phyloP scores from a whole-genome alignment of 768 basidiomycete genomes.

The Piloderma croceum region DNA sequence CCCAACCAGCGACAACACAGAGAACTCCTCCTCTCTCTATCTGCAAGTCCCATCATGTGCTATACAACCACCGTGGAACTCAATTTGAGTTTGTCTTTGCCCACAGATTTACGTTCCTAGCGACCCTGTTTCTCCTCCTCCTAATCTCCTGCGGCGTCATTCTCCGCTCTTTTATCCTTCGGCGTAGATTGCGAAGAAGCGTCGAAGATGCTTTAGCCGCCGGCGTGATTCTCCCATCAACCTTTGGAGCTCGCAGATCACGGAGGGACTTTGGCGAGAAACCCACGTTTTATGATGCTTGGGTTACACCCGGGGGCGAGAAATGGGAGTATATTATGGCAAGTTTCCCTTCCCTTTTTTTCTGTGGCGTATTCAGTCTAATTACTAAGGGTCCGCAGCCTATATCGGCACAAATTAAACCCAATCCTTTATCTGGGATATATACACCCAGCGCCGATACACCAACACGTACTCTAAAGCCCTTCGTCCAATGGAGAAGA shows the following conservation, averaged over 20 bases:
- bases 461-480: background rate
- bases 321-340: constrained; percentile 49
- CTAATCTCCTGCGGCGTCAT: constrained; percentile 60
- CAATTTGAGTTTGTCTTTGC: too few relatives aligned
- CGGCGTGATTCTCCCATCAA: constrained; percentile 41
- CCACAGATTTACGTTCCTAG: constrained; percentile 63
- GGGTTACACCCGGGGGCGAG: constrained; percentile 31
- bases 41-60: too few relatives aligned
- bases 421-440: too few relatives aligned
- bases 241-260: constrained; percentile 35
- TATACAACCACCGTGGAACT: too few relatives aligned
- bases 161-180: constrained; percentile 55
- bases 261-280: constrained; percentile 40
- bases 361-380: constrained; percentile 3
- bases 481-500: constrained; percentile 3
- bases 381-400: constrained; percentile 12
- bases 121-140: constrained; percentile 63
- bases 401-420: constrained; percentile 25
- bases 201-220: constrained; percentile 49
- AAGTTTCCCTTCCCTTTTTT: constrained; percentile 13
- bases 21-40: constrained; percentile 18
- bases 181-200: constrained; percentile 50
- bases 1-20: too few relatives aligned
- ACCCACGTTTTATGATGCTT: constrained; percentile 47
- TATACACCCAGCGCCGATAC: background rate